A percentile compares a stretch with the other conserved stretches of the same genome.
These are phyloP conservation scores for Talaromyces atroroseus DNA, from an alignment of 2,329 filamentous ascomycete species.

Conservation along the genomic window DNA sequence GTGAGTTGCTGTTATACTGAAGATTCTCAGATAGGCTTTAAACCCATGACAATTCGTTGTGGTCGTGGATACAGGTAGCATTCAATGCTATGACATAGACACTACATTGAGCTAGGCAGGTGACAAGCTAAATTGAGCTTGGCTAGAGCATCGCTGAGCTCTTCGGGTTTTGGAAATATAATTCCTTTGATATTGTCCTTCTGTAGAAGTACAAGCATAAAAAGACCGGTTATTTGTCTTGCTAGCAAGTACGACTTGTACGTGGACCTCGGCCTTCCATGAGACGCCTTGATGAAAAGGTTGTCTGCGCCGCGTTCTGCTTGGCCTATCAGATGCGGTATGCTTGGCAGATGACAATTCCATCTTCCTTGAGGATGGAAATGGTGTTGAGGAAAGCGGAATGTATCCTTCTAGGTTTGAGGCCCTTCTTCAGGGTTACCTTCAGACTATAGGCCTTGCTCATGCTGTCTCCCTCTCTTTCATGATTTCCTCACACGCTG, in stretches of 20 bases:
- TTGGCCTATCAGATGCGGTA: neutral
- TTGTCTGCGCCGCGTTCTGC: neutral
- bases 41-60: neutral
- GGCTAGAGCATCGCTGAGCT: neutral
- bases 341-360: neutral
- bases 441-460: neutral
- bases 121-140: neutral
- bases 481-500: conserved; percentile 38
- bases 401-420: neutral
- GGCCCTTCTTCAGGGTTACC: neutral
- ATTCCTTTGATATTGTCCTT: neutral
- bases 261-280: neutral
- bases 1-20: neutral
- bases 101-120: neutral
- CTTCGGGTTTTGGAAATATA: neutral
- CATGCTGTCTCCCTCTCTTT: conserved; percentile 16
- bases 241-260: neutral
- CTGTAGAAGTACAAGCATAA: neutral
- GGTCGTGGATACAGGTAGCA: neutral
- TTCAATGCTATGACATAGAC: neutral
- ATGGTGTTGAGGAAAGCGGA: neutral
- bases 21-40: neutral
- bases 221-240: neutral
- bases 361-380: neutral
- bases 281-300: neutral